Base-by-base conservation (phyloP, 2,329 filamentous ascomycete species). In the Aaosphaeria arxii region DNA sequence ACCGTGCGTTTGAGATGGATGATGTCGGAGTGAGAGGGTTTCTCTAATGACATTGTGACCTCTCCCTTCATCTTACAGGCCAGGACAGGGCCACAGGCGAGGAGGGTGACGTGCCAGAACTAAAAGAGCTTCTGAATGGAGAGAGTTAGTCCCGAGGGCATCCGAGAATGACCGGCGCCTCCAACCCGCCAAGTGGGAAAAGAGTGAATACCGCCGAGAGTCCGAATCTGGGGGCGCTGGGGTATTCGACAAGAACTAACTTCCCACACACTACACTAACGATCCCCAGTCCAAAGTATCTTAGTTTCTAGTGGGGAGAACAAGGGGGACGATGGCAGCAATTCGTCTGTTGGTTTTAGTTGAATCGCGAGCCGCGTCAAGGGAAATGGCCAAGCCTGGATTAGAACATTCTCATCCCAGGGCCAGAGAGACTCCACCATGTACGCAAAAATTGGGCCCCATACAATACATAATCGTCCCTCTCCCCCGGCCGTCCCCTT, bases 201-300 rank as follows among this genome's bases (percentile, higher is more conserved):
- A 65, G 47, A 39, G 43, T 57, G 41, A 47, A 56, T 49, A 56
- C 56, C 63, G 61, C 61, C 62, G 57, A 61, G 54, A 52, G 58
- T 62, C 58, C 63, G 64, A 58, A 63, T 64, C 61, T 65, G 63
- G 66, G 63, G 61, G 61, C 17, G 17, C 63, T 67, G 66, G 66
- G 66, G 64, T 66, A 65, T 47, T 52, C 55, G 57, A 61, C 62
- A 68, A 57, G 36, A 47, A 63, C 62, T 61, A 62, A 63, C 59
- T 58, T 62, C 60, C 63, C 57, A 55, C 59, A 66, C 17, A 24
- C 17, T 24, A 24, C 17, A 24, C 17, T 24, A 24, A 24, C 17
- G 17, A 24, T 24, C 17, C 17, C 17, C 17, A 24, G 17, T 24
- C 17, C 17, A 24, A 24, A 24, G 17, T 24, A 24, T 24, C 17